These are phyloP conservation scores for Saccharomycopsis fodiens DNA, from an alignment of 805 yeast genomes.

Conservation along the genomic window DNA sequence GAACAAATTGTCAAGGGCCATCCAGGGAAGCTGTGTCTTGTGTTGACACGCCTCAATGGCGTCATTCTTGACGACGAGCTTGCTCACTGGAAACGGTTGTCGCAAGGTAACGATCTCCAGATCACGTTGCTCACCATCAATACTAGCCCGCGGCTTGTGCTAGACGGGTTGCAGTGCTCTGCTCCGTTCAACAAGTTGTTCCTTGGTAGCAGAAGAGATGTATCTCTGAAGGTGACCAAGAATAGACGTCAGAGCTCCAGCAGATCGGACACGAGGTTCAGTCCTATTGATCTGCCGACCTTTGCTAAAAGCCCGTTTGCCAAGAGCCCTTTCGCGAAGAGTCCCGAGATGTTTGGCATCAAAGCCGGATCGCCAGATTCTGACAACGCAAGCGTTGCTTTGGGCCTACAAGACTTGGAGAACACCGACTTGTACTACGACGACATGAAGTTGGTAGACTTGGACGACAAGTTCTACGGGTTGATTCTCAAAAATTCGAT, in stretches of 20 bases:
- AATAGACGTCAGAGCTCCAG: not conserved
- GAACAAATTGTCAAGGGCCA: conserved; percentile 33
- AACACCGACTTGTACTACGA: conserved; percentile 19
- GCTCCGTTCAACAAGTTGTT: conserved; percentile 30
- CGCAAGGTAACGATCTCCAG: conserved; percentile 42
- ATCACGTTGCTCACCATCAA: conserved; percentile 66
- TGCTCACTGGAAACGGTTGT: conserved; percentile 68
- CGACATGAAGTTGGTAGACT: conserved; percentile 37
- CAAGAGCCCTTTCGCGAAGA: too few species aligned
- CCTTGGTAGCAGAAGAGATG: not conserved
- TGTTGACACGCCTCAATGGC: conserved; percentile 63
- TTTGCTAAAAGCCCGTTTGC: too few species aligned
- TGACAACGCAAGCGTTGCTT: conserved; percentile 23
- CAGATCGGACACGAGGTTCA: not conserved
- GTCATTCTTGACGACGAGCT: conserved; percentile 77
- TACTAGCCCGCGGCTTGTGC: conserved; percentile 41
- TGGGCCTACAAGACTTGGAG: conserved; percentile 18
- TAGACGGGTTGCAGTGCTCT: conserved; percentile 29
- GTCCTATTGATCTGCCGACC: not conserved
- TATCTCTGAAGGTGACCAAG: not conserved
- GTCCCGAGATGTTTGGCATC: conserved; percentile 8
- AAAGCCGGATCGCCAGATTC: conserved; percentile 24
- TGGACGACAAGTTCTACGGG: conserved; percentile 46
- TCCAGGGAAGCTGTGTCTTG: conserved; percentile 50
- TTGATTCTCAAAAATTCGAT: conserved; percentile 51